A percentile compares a stretch with the other conserved stretches of the same genome.
Evolutionary conservation across 2,329 filamentous ascomycete species (phyloP).

Genomic region (Sclerotinia glacialis): DNA sequence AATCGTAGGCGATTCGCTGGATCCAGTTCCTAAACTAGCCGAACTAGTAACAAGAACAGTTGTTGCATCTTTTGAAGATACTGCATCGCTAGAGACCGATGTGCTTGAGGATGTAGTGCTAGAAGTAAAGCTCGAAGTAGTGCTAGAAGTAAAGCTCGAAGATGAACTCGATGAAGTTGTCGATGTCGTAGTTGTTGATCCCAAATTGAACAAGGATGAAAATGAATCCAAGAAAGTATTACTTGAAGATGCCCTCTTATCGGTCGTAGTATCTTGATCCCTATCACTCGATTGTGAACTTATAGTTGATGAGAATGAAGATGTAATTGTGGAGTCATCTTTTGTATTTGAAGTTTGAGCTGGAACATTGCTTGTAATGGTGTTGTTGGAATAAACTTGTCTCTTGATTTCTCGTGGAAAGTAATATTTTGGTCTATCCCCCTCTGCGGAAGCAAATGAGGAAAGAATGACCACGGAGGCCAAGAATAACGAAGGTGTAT

Average conservation of each 20-base stretch:
- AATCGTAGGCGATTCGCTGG: neutral
- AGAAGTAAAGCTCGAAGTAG: neutral
- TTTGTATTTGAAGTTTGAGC: conserved; percentile 21
- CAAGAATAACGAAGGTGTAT: conserved; percentile 48
- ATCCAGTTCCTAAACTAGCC: conserved; percentile 3
- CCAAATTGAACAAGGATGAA: neutral
- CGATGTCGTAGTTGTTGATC: neutral
- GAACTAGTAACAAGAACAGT: neutral
- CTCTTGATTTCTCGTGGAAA: conserved; percentile 57
- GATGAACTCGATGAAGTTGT: neutral
- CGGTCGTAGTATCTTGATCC: conserved; percentile 1
- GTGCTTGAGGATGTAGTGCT: conserved; percentile 6
- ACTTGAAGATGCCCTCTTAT: neutral
- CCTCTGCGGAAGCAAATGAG: conserved; percentile 46
- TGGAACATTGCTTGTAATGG: conserved; percentile 27
- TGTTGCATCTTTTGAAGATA: conserved; percentile 4
- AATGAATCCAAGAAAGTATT: neutral
- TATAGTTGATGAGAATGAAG: conserved; percentile 23
- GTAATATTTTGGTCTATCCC: conserved; percentile 53
- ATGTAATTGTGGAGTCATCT: conserved; percentile 20
- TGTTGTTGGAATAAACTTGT: conserved; percentile 41
- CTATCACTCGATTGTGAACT: conserved; percentile 27
- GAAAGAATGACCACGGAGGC: conserved; percentile 50
- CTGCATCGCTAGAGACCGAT: neutral
- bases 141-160: neutral